Base-by-base conservation (phyloP, 2,329 filamentous ascomycete genomes). In the Metarhizium anisopliae region DNA sequence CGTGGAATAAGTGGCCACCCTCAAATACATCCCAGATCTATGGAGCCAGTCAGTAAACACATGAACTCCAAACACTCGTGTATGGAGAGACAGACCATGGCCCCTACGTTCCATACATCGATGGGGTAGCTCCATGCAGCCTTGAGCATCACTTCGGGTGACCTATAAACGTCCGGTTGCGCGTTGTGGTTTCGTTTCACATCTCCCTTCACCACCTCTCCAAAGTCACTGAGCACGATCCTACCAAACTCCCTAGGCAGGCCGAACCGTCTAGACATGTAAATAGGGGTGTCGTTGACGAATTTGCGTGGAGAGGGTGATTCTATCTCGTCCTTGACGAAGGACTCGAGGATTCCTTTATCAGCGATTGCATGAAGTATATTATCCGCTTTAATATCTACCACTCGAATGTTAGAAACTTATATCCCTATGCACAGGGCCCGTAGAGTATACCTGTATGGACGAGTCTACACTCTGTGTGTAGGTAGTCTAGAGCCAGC, bases 11-110 rank as follows among this genome's bases (percentile, higher is more conserved):
- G 40, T 63, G 60, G 14, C 56, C 55, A 4, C 60, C 63, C 14
- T 61, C 56, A 18, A 64, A 60, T 2, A 64, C 36, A 50, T 64
- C 61, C 63, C 62, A 64, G 18, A 64, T 61, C 59, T 62, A 14
- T 10, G 13, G n/a, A 32, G 13, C 35, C 29, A n/a, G 6, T 29
- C 18, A 45, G 42, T 45, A 6, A 8, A 20, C 8, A 11, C 8
- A 25, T 45, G 4, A 6, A 45, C 18, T 45, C 42, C 2, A 45
- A 25, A 0, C 18, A 6, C 18, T 20, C 18, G 14, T 40, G 38
- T 40, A 8, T 40, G 38, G 47, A 32, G 25, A 50, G 10, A 40
- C 47, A 16, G 42, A 60, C 58, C 59, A 65, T 64, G 20, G 55
- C 58, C 4, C 64, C 62, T 5, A 66, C 55, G 43, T 60, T 61